Evolutionary conservation across 352 stramenopile genomes (phyloP).

Genomic region (Pilasporangium apinafurcum): DNA sequence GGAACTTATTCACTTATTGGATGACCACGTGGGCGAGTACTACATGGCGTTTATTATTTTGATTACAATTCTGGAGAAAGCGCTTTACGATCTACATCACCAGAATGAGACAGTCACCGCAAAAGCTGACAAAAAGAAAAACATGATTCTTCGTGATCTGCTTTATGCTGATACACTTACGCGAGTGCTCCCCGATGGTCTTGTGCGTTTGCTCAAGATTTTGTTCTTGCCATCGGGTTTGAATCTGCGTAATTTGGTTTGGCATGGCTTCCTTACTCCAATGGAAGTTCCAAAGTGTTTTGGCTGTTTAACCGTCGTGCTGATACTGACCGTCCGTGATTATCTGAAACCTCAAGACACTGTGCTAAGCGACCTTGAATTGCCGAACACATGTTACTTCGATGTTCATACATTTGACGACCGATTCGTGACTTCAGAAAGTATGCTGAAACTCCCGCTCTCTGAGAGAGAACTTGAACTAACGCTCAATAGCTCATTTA

Average conservation of each 20-base stretch:
- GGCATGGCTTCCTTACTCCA: conserved; percentile 57
- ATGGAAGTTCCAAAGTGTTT: conserved; percentile 52
- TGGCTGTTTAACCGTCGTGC: conserved; percentile 33
- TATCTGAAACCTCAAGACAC: conserved; percentile 10
- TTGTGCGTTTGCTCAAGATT: conserved; percentile 40
- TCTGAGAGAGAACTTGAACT: not conserved
- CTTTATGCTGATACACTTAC: conserved; percentile 35
- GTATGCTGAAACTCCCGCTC: not conserved
- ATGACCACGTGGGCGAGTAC: conserved; percentile 24
- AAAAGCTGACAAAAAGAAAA: conserved; percentile 29
- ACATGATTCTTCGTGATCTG: conserved; percentile 63
- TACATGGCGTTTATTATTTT: conserved; percentile 49
- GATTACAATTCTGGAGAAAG: conserved; percentile 56
- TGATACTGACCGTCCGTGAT: conserved; percentile 36
- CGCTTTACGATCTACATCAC: conserved; percentile 48
- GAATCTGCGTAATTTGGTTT: conserved; percentile 65
- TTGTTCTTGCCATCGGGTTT: conserved; percentile 55
- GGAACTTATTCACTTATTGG: conserved; percentile 16
- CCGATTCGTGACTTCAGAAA: conserved; percentile 1
- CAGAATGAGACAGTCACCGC: conserved; percentile 7
- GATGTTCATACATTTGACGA: conserved; percentile 9
- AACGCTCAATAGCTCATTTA: conserved; percentile 10
- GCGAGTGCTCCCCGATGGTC: conserved; percentile 18
- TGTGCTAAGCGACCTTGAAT: too few relatives aligned
- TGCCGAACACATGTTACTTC: conserved; percentile 17